Base-by-base conservation (phyloP, 345 rosid species). In the Turritis glabra region DNA sequence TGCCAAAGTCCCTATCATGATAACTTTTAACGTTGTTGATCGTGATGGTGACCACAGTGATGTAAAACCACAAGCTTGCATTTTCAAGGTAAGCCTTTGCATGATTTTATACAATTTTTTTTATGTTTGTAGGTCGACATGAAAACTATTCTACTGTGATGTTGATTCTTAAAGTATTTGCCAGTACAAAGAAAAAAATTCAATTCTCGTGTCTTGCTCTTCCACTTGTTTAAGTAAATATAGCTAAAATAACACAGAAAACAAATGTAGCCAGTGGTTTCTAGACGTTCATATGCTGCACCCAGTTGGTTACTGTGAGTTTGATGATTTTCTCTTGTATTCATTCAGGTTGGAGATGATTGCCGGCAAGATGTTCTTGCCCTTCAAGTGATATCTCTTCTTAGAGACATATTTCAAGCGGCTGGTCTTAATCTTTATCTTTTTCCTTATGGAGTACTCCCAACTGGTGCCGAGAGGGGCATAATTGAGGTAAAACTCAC, bases 341-440 rank as follows among this genome's bases (percentile, higher is more conserved):
- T 74, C 32, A 90, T 78, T 76, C 33, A 96, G 99, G 99, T 96
- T 65, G 99, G 99, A 80, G 99, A 96, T 80, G 98, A 96, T 83
- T 96, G 99, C 77, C 90, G 98, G 32, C 99, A 92, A 86, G 99
- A 96, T 80, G 97, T 96, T 74, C 94, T 96, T 81, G 99, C 98
- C 57, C 96, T 92, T 76, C 99, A 96, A 89, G 99, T 96, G 57
- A 90, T 95, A 83, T 70, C 97, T 43, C 94, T 92, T 82, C 90
- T 92, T 47, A 83, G 93, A 80, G 99, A 92, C 75, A 87, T 90
- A 82, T 92, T 88, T 88, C 77, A 84, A 73, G 96, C 99, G 15
- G 90, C 86, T 53, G 97, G 97, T 77, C 78, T 95, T 69, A 84
- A 92, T 78, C 86, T 95, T 33, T 95, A 95, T 82, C 66, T 95